Conservation (phyloP, 1,139 yeast species). For the Pichia sp. region DNA sequence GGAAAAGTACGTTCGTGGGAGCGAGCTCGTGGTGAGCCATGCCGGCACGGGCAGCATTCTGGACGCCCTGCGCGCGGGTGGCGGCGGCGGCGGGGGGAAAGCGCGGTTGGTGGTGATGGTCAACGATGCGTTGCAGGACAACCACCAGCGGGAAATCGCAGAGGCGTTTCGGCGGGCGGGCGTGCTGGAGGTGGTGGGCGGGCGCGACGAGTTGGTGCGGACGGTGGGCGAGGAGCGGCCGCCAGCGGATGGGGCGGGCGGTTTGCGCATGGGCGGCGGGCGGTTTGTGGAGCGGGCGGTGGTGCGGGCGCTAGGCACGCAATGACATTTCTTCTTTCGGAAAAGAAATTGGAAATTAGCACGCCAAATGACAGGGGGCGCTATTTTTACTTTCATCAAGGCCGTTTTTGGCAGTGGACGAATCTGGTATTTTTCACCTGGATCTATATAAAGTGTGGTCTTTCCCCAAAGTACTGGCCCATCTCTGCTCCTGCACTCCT, state of each 20-base stretch:
- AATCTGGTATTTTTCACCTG: too few species aligned
- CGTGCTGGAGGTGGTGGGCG: constrained; percentile 27
- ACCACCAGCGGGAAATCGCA: constrained; percentile 83
- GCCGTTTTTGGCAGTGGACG: too few species aligned
- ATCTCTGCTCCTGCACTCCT: not conserved
- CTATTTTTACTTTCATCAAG: too few species aligned
- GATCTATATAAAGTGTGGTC: not conserved
- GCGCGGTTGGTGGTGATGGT: constrained; percentile 53
- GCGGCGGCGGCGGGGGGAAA: constrained; percentile 28
- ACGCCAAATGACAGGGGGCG: too few species aligned
- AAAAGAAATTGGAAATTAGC: too few species aligned
- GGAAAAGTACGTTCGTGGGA: constrained; percentile 30
- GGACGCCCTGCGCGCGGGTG: constrained; percentile 52
- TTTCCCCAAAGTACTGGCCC: not conserved
- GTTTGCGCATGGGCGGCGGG: not conserved
- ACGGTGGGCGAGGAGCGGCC: not conserved
- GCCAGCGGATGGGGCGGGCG: not conserved
- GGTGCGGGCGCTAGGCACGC: too few species aligned
- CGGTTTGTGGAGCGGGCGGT: not conserved
- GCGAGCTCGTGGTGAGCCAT: constrained; percentile 57
- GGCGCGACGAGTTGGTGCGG: not conserved
- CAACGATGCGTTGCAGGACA: constrained; percentile 68
- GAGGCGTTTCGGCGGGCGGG: constrained; percentile 39
- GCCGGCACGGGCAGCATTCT: constrained; percentile 93
- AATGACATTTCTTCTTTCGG: too few species aligned